Conservation (phyloP, 179 eudicot genomes). For the Patellifolia procumbens region DNA sequence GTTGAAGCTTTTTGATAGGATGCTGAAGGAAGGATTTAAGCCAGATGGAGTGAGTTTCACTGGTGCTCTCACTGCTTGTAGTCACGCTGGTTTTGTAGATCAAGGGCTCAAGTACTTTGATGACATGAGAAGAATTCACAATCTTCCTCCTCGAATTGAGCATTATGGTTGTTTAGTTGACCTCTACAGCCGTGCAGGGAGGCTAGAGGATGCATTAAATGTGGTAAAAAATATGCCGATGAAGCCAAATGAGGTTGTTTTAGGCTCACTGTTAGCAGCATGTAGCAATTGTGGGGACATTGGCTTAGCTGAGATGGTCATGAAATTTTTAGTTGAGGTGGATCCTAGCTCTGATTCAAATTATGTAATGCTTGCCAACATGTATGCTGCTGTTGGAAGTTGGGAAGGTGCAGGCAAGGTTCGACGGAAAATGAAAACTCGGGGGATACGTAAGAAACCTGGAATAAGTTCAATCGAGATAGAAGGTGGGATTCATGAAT, state of each 20-base stretch:
- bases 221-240: conserved; percentile 66
- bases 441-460: conserved; percentile 59
- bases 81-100: conserved; percentile 76
- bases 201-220: conserved; percentile 55
- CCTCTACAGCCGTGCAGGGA: conserved; percentile 72
- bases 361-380: conserved; percentile 65
- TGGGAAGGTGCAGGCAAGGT: conserved; percentile 62
- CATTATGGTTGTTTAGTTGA: conserved; percentile 81
- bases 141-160: conserved; percentile 55
- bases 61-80: conserved; percentile 71
- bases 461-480: conserved; percentile 76
- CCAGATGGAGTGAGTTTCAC: conserved; percentile 74
- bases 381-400: conserved; percentile 67
- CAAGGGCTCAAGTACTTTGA: conserved; percentile 52
- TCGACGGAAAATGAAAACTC: conserved; percentile 66
- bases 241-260: conserved; percentile 68
- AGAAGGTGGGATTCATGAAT: conserved; percentile 51
- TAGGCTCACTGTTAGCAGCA: conserved; percentile 69
- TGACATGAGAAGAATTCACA: conserved; percentile 47
- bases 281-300: conserved; percentile 56
- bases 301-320: conserved; percentile 56
- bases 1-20: conserved; percentile 42
- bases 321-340: conserved; percentile 48
- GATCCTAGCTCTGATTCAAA: conserved; percentile 57
- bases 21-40: conserved; percentile 51